These are phyloP conservation scores for Prunus padus DNA, from an alignment of 306 rosid species.

Conservation along the genomic window DNA sequence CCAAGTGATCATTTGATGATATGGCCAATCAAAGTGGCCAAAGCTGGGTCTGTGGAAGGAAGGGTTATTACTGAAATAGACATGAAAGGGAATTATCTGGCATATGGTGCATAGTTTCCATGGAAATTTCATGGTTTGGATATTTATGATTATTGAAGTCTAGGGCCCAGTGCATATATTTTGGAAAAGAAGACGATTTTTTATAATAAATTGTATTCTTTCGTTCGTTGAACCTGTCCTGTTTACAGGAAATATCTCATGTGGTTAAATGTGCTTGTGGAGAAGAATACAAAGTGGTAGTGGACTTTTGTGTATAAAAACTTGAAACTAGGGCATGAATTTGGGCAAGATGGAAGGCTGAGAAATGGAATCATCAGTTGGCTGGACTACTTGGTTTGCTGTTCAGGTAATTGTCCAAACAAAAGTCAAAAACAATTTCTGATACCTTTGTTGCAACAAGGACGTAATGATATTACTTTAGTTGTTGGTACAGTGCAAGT, in stretches of 20 bases:
- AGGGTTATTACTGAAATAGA: slow-evolving; percentile 3
- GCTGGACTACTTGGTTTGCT: slow-evolving; percentile 16
- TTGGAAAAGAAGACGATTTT: neutral
- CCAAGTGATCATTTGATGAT: neutral
- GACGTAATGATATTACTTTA: slow-evolving; percentile 15
- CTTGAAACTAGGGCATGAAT: slow-evolving; percentile 14
- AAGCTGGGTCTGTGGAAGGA: neutral
- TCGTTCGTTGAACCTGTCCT: slow-evolving; percentile 29
- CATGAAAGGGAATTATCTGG: neutral
- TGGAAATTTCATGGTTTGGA: slow-evolving; percentile 12
- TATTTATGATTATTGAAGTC: slow-evolving; percentile 19
- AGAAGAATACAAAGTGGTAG: slow-evolving; percentile 56
- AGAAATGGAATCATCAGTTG: slow-evolving; percentile 5
- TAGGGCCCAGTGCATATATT: neutral
- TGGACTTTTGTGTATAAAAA: slow-evolving; percentile 34
- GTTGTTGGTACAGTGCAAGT: neutral
- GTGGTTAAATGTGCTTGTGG: slow-evolving; percentile 80
- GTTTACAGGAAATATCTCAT: slow-evolving; percentile 60
- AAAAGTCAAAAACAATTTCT: neutral
- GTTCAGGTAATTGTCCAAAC: slow-evolving; percentile 15
- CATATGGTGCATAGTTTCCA: neutral
- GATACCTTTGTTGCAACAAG: neutral
- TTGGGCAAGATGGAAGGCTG: slow-evolving; percentile 1
- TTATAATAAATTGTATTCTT: slow-evolving; percentile 1
- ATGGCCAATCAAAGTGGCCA: neutral